Base-by-base conservation (phyloP, 257 asterid genomes). In the Eustoma russellianum region DNA sequence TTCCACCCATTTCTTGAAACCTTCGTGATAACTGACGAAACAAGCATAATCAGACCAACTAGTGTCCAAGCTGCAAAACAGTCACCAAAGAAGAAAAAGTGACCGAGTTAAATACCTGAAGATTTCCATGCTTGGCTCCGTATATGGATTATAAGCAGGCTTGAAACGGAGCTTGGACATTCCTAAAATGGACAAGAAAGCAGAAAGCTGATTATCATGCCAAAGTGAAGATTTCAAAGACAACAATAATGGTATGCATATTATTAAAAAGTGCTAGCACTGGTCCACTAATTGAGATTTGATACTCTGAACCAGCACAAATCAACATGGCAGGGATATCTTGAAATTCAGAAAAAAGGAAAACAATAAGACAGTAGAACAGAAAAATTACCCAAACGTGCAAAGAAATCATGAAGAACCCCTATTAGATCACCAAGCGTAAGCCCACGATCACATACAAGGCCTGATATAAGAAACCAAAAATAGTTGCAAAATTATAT, bases 61-160 rank as follows among this genome's bases (percentile, higher is more conserved):
- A 24, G 30, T 24, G 30, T 24, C 30, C 30, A 24, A 24, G 30
- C 30, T 24, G 30, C 30, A 24, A 24, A 24, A 24, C 30, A 24
- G 30, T 24, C 30, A 24, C 14, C 6, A 38, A 14, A 11, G 30
- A 33, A 17, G 13, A 9, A 13, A 17, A 48, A 41, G 5, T 51
- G 6, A 15, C 40, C 44, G 3, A 38, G 43, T 10, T 38, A 38
- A 38, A 4, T 64, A 91, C 98, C 98, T 88, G 85, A 92, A 92
- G 62, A 92, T 92, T 77, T 92, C 98, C 97, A 92, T 92, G 79
- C 98, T 92, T 69, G 98, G 97, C 68, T 88, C 95, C 13, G 98
- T 88, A 40, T 92, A 92, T 33, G 97, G 98, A 75, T 92, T 88
- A 69, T 92, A 88, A 28, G 97, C 98, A 48, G 97, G 93, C 77